Evolutionary conservation across 345 rosid species (phyloP), one percentile per base, ranked within the genome.

Genomic region (Physaria fendleri): DNA sequence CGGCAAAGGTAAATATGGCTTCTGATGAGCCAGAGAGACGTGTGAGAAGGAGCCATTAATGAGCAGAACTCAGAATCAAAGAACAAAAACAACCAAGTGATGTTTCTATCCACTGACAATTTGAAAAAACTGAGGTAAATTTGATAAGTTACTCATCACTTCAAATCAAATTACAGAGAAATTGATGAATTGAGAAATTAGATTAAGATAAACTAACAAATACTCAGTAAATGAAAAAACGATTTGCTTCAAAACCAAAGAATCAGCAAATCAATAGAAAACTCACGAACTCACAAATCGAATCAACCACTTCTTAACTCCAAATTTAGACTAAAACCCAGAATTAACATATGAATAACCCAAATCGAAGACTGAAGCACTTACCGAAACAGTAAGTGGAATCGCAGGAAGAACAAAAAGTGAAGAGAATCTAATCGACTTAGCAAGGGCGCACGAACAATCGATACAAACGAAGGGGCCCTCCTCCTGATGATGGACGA

Each of bases 1-100:
- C 16, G 30, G 11, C 45, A 39, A 57, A 56, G 30, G 27, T 6
- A 37, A 48, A 57, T 32, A 39, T 57, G 57, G 67, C 71, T 52
- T 65, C 52, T 59, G 56, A 65, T 11, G 35, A 24, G 39, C 58
- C 30, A 43, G 5, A 65, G 56, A 55, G 74, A 69, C 66, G 61
- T 59, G 55, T 35, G 14, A 67, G 24, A 17, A 46, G 27, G n/a
- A 66, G 45, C 40, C 71, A 44, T 34, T 0, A 33, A 20, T 27
- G 15, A 53, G n/a, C 22, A 24, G 35, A 40, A 5, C 25, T 32
- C 25, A 14, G 62, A 54, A 43, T 35, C 64, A 47, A 28, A n/a
- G n/a, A n/a, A n/a, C n/a, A n/a, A n/a, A n/a, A n/a, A n/a, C n/a
- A n/a, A n/a, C n/a, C n/a, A n/a, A n/a, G n/a, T n/a, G n/a, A n/a